Percentiles rank a stretch among this genome's conserved stretches.
phyloP scores from a whole-genome alignment of 768 basidiomycete genomes.

The Suillus weaverae region DNA sequence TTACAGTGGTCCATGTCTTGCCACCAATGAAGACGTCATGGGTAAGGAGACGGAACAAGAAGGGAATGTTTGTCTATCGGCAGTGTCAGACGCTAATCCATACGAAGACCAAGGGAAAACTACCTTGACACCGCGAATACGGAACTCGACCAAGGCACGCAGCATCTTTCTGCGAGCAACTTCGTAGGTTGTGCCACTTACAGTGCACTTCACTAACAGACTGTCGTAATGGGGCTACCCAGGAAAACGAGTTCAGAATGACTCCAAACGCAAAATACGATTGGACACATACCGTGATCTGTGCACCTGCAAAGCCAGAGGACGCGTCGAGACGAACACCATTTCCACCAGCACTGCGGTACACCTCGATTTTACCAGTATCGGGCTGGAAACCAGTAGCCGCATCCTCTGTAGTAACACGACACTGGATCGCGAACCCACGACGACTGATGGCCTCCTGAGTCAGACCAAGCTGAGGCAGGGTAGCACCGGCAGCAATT shows the following conservation, averaged over 20 bases:
- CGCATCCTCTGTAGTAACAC: slow-evolving; percentile 97
- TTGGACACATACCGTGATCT: slow-evolving; percentile 79
- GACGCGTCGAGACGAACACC: slow-evolving; percentile 96
- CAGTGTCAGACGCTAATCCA: not conserved
- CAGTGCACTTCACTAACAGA: slow-evolving; percentile 92
- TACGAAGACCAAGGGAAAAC: slow-evolving; percentile 10
- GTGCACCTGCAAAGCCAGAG: slow-evolving; percentile 97
- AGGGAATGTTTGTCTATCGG: slow-evolving; percentile 93
- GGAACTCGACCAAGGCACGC: slow-evolving; percentile 98
- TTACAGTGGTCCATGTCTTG: slow-evolving; percentile 95
- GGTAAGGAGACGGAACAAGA: slow-evolving; percentile 96
- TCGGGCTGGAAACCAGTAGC: slow-evolving; percentile 94
- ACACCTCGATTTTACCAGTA: slow-evolving; percentile 99
- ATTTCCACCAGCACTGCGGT: slow-evolving; percentile 97
- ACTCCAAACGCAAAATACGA: slow-evolving; percentile 1
- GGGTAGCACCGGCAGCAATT: slow-evolving; percentile 97
- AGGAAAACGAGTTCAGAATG: not conserved
- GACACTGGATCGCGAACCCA: slow-evolving; percentile 97
- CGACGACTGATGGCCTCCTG: slow-evolving; percentile 96
- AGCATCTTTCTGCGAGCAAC: slow-evolving; percentile 99
- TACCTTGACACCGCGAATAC: slow-evolving; percentile 97
- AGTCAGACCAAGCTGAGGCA: slow-evolving; percentile 91
- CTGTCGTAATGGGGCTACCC: slow-evolving; percentile 95
- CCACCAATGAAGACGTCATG: slow-evolving; percentile 95
- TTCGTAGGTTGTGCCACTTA: slow-evolving; percentile 96